A percentile compares a stretch with the other conserved stretches of the same genome.
phyloP scores from a whole-genome alignment of 257 asterid genomes.

The Scutellaria baicalensis region DNA sequence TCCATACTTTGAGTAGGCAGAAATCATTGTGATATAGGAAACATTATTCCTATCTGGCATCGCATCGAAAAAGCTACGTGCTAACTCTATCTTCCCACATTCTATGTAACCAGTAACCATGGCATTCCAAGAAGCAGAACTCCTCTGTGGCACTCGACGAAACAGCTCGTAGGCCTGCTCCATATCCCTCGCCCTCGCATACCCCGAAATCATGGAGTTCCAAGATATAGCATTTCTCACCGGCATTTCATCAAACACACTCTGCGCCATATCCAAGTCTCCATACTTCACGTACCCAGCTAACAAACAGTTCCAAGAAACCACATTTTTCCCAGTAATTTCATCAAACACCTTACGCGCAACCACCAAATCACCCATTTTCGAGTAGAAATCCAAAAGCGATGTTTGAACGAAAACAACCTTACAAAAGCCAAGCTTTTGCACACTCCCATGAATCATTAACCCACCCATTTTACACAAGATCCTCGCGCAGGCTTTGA shows the following conservation, averaged over 20 bases:
- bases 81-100: conserved; percentile 50
- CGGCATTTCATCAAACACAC: conserved; percentile 70
- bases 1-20: conserved; percentile 66
- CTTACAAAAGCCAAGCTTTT: conserved; percentile 49
- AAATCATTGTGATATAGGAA: conserved; percentile 66
- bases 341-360: conserved; percentile 65
- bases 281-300: conserved; percentile 58
- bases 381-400: conserved; percentile 65
- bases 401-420: conserved; percentile 76
- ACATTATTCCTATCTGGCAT: conserved; percentile 54
- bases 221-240: conserved; percentile 62
- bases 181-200: conserved; percentile 44
- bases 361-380: conserved; percentile 51
- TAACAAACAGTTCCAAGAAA: conserved; percentile 78
- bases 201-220: conserved; percentile 73
- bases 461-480: conserved; percentile 34
- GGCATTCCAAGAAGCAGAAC: conserved; percentile 71
- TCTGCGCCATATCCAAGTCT: conserved; percentile 48
- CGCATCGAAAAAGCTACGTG: conserved; percentile 57
- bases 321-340: conserved; percentile 52
- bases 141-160: conserved; percentile 58
- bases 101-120: conserved; percentile 61
- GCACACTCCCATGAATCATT: conserved; percentile 63
- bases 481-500: conserved; percentile 64
- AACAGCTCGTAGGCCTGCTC: conserved; percentile 57